Percentiles rank a stretch among this genome's conserved stretches.
Conservation (phyloP, 2,329 filamentous ascomycete species). For the Penicillium sp. region DNA sequence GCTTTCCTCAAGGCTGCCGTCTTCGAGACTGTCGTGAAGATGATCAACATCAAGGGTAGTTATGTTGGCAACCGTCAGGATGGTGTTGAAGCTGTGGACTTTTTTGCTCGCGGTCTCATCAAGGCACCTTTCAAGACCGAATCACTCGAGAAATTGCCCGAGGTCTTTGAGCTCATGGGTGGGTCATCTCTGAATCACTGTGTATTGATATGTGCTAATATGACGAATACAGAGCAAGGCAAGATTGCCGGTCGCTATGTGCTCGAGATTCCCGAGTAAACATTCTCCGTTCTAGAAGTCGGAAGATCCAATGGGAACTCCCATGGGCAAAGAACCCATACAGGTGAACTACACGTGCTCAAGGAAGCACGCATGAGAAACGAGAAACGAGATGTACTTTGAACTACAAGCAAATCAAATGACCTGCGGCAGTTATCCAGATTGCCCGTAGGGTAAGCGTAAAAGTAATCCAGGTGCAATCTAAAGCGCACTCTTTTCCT, state of each 20-base stretch:
- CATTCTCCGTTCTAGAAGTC: not conserved
- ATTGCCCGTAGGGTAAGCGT: not conserved
- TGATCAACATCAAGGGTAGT: slow-evolving; percentile 87
- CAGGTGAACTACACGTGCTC: not conserved
- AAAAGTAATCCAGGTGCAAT: not conserved
- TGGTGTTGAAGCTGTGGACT: slow-evolving; percentile 81
- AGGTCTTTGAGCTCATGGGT: slow-evolving; percentile 71
- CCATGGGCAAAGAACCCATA: not conserved
- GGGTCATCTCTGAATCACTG: slow-evolving; percentile 11
- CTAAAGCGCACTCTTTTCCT: not conserved
- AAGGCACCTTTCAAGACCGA: slow-evolving; percentile 80
- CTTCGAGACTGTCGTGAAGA: slow-evolving; percentile 81
- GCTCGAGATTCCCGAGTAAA: slow-evolving; percentile 41
- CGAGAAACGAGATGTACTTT: slow-evolving; percentile 5
- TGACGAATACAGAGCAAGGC: slow-evolving; percentile 28
- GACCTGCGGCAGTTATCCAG: not conserved
- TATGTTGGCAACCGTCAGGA: slow-evolving; percentile 93
- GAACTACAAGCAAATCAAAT: not conserved
- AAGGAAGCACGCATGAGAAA: not conserved
- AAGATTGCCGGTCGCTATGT: slow-evolving; percentile 44
- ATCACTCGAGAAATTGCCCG: slow-evolving; percentile 70
- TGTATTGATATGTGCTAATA: slow-evolving; percentile 14
- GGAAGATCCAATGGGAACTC: not conserved
- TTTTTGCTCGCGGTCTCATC: slow-evolving; percentile 78
- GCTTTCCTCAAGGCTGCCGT: slow-evolving; percentile 78